Percentiles rank a stretch among this genome's conserved stretches.
These are phyloP conservation scores for Chenopodium quinoa DNA, from an alignment of 148 eudicot genomes.

Conservation along the genomic window DNA sequence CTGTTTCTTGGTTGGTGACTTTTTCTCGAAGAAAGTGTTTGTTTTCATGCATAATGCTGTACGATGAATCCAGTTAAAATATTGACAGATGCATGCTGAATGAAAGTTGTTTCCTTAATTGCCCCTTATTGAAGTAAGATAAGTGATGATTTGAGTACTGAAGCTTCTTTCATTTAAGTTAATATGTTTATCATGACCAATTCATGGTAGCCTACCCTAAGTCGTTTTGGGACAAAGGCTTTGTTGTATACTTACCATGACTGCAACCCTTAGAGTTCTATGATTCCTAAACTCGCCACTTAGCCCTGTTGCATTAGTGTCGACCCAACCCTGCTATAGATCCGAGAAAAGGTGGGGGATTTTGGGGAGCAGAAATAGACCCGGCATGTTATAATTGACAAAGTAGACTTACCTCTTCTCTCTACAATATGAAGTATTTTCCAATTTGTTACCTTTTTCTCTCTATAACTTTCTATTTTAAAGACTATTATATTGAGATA, in stretches of 20 bases:
- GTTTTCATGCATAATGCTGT: not conserved
- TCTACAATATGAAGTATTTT: not conserved
- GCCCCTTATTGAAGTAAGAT: not conserved
- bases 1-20: not conserved
- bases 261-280: too few relatives aligned
- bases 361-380: not conserved
- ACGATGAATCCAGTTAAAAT: not conserved
- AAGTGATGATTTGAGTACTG: not conserved
- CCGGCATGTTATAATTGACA: not conserved
- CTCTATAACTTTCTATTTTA: not conserved
- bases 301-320: not conserved
- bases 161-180: not conserved
- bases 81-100: not conserved
- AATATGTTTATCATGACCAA: not conserved
- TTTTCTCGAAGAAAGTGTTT: not conserved
- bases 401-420: not conserved
- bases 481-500: not conserved
- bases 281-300: too few relatives aligned
- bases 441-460: not conserved
- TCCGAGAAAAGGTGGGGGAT: not conserved
- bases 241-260: too few relatives aligned
- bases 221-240: too few relatives aligned
- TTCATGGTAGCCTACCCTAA: too few relatives aligned
- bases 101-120: not conserved
- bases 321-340: not conserved